Base-by-base conservation (phyloP, 1,284 basidiomycete genomes). In the Leucoagaricus sp. region DNA sequence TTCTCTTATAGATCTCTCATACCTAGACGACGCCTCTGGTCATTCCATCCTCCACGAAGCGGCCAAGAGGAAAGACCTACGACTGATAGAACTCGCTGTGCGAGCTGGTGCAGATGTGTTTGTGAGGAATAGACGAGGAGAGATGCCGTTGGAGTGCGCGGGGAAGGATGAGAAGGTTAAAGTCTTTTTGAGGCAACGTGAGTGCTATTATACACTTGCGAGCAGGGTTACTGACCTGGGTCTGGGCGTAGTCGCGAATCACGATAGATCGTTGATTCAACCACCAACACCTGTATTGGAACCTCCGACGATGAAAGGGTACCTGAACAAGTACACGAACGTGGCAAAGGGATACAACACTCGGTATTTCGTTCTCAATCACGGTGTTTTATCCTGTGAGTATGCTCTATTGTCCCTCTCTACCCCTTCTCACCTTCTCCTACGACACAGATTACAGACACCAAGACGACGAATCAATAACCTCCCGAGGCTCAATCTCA, bases 321-420 rank as follows among this genome's bases (percentile, higher is more conserved):
- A 93, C 65, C 75, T 94, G 17, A 91, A 89, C 67, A 96, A 96
- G 72, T 96, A 94, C 69, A 88, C 90, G 4, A 96, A 96, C 64
- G 87, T 96, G 38, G 93, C 93, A 0, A 86, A 87, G 63, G 95
- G 96, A 0, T 98, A 96, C 73, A 90, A 89, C 64, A 91, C 91
- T 0, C 81, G 96, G 0, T 98, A 96, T 94, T 97, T 98, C 67
- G 94, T 98, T 0, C 81, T 98, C 36, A 87, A 92, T 64, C 85
- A 92, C 59, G 96, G 94, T 4, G 78, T 91, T 31, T 74, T 96
- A 10, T 93, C 90, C 26, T 95, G 92, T 89, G 67, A 38, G 86
- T 79, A 8, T 38, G 8, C 44, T n/a, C 41, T 23, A 44, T 52
- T 21, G 15, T 6, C 46, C 5, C 49, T 23, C 13, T 17, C 17